Evolutionary conservation across 352 stramenopile genomes (phyloP).

Genomic region (Pythium aquatile): DNA sequence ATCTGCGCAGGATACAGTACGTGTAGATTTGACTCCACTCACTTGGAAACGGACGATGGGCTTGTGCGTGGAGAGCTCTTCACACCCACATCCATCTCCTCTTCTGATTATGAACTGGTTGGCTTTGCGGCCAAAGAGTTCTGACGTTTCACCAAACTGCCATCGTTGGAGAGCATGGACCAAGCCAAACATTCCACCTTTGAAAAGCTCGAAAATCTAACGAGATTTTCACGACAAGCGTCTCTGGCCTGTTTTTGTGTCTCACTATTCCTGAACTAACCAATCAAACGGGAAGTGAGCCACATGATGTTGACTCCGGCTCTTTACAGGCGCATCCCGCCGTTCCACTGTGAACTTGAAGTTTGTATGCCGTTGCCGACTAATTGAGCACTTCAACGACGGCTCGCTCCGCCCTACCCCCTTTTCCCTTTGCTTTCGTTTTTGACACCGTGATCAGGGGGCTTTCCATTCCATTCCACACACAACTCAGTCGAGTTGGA

Average conservation of each 20-base stretch:
- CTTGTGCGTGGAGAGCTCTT: background rate
- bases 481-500: background rate
- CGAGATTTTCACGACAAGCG: background rate
- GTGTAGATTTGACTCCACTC: background rate
- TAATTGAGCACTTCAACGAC: conserved; percentile 3
- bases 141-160: too few relatives aligned
- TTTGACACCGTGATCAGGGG: background rate
- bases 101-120: background rate
- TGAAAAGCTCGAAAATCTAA: too few relatives aligned
- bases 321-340: conserved; percentile 5
- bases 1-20: background rate
- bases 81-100: background rate
- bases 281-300: conserved; percentile 7
- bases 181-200: too few relatives aligned
- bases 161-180: too few relatives aligned
- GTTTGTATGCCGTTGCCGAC: background rate
- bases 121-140: too few relatives aligned
- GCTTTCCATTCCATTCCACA: conserved; percentile 6
- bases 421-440: conserved; percentile 2
- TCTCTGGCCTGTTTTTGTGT: background rate
- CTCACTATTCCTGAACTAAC: background rate
- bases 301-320: conserved; percentile 8
- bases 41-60: background rate
- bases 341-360: background rate
- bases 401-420: background rate